Percentiles rank a stretch among this genome's conserved stretches.
Conservation (phyloP, 2,329 filamentous ascomycete genomes). For the Pseudomassariella vexata region DNA sequence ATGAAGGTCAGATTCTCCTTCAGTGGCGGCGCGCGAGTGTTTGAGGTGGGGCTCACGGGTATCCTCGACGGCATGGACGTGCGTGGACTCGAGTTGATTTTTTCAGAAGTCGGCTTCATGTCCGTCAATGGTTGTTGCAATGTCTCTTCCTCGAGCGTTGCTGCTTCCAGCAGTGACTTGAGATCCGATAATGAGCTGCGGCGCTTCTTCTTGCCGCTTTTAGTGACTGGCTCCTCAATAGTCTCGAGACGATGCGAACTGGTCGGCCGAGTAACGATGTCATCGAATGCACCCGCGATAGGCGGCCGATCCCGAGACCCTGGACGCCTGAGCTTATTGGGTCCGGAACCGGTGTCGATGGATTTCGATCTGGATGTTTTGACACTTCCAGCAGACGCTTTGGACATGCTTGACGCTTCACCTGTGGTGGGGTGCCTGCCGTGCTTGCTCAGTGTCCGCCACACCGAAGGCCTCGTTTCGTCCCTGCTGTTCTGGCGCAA, state of each 20-base stretch:
- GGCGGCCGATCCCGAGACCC: constrained; percentile 55
- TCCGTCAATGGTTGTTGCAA: constrained; percentile 46
- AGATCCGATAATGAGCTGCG: constrained; percentile 90
- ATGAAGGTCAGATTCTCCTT: constrained; percentile 39
- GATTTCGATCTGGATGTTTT: constrained; percentile 78
- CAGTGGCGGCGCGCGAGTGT: constrained; percentile 36
- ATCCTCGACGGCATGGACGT: constrained; percentile 42
- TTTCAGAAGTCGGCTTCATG: constrained; percentile 49
- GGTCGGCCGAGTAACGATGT: constrained; percentile 42
- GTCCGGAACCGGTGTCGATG: constrained; percentile 60
- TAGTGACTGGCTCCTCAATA: constrained; percentile 48
- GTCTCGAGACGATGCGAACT: constrained; percentile 56
- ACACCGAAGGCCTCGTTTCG: constrained; percentile 67
- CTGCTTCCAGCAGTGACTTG: constrained; percentile 59
- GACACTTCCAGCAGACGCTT: constrained; percentile 55
- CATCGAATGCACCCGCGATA: constrained; percentile 57
- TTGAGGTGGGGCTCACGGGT: constrained; percentile 42
- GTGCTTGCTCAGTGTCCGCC: constrained; percentile 85
- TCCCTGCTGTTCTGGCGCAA: constrained; percentile 75
- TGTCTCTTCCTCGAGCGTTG: constrained; percentile 37
- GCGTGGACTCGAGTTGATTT: constrained; percentile 48
- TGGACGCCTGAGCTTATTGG: constrained; percentile 45
- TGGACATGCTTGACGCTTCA: constrained; percentile 60
- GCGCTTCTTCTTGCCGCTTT: constrained; percentile 66
- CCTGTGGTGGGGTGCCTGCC: constrained; percentile 53